Evolutionary conservation across 2,329 filamentous ascomycete genomes (phyloP).

Genomic region (Talaromyces sp.): DNA sequence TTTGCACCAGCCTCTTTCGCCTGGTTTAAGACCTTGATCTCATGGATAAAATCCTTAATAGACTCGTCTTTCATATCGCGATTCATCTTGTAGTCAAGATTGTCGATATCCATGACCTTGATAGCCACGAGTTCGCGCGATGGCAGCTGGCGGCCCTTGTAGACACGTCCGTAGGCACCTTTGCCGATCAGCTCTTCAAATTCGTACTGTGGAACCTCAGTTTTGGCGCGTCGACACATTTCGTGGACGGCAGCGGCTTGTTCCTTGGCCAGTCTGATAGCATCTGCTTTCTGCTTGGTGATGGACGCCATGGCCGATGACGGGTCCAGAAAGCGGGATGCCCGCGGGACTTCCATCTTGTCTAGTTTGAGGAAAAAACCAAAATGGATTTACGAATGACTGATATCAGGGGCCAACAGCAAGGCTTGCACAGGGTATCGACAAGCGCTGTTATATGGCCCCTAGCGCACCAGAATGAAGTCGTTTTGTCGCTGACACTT

Average conservation of each 20-base stretch:
- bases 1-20: constrained; percentile 57
- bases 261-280: constrained; percentile 42
- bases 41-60: constrained; percentile 54
- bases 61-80: constrained; percentile 45
- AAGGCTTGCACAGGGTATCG: neutral
- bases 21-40: constrained; percentile 59
- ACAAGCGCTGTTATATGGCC: neutral
- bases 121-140: constrained; percentile 43
- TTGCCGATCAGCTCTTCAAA: constrained; percentile 50
- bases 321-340: constrained; percentile 34
- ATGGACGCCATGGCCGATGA: constrained; percentile 40
- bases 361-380: neutral
- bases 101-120: constrained; percentile 48
- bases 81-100: constrained; percentile 42
- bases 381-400: too few species aligned
- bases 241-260: constrained; percentile 42
- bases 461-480: neutral
- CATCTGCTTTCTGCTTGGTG: constrained; percentile 46
- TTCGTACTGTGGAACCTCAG: constrained; percentile 41
- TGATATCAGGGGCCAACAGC: neutral
- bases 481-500: neutral
- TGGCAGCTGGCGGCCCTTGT: constrained; percentile 41
- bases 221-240: constrained; percentile 42
- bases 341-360: constrained; percentile 25
- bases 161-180: constrained; percentile 48